phyloP scores from a whole-genome alignment of 2,329 filamentous ascomycete genomes.

The Sporothrix luriei region DNA sequence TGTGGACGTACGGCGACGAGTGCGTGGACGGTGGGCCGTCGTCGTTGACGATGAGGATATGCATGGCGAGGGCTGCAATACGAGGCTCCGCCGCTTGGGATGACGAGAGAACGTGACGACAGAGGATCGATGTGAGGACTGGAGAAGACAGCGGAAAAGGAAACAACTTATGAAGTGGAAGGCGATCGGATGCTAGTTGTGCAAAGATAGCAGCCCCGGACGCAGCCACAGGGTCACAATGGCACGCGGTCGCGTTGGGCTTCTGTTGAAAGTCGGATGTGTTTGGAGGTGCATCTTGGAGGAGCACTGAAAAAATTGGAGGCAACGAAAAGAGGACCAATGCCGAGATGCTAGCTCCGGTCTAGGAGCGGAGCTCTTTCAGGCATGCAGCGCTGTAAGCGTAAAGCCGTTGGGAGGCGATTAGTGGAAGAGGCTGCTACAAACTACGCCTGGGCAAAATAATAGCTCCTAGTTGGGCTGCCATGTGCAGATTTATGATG shows the following conservation, averaged over 20 bases:
- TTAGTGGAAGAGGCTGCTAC: background rate
- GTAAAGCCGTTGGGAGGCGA: background rate
- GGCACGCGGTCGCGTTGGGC: slow-evolving; percentile 13
- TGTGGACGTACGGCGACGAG: slow-evolving; percentile 79
- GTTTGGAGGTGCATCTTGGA: background rate
- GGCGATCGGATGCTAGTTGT: background rate
- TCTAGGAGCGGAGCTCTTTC: slow-evolving; percentile 24
- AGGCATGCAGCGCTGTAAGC: background rate
- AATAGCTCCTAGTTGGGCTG: background rate
- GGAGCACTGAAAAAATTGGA: slow-evolving; percentile 11
- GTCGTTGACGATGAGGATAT: slow-evolving; percentile 73
- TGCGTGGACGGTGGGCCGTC: slow-evolving; percentile 77
- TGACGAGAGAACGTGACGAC: background rate
- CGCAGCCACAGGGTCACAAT: slow-evolving; percentile 6
- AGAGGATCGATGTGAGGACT: background rate
- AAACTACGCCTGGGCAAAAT: background rate
- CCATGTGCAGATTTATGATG: background rate
- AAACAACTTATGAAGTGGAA: background rate
- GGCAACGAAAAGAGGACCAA: background rate
- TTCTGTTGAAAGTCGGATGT: background rate
- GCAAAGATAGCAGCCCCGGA: background rate
- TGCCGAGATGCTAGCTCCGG: slow-evolving; percentile 27
- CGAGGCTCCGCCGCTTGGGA: background rate
- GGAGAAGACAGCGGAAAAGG: background rate
- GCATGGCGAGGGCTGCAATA: slow-evolving; percentile 48